Evolutionary conservation across 129 eudicot species (phyloP), one percentile per base, ranked within the genome.

Genomic region (Heracleum sosnowskyi): DNA sequence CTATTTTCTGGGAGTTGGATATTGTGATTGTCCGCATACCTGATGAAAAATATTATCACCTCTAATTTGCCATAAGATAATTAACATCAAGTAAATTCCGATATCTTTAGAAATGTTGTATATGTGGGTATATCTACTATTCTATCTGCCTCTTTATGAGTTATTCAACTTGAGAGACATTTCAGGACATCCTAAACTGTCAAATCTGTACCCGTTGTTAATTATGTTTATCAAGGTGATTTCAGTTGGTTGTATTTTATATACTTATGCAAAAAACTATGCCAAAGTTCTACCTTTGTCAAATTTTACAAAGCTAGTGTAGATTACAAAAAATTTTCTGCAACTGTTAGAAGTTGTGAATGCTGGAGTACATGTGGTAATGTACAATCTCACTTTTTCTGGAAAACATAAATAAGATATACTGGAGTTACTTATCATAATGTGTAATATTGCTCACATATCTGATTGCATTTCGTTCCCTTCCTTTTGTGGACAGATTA

Each of bases 161-260:
- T 51, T 0, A 20, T 51, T 51, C 9, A 51, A 51, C 26, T 51
- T 18, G 60, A 62, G 34, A 39, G n/a, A 31, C 24, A 15, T 55
- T 22, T 44, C 46, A 77, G 72, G 44, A 77, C 51, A 77, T 77
- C 53, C 18, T 11, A 17, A 69, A 60, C 34, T n/a, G 4, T 60
- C 34, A 26, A 60, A 60, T 22, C 16, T 60, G 60, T 20, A 62
- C 35, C 35, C 69, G 18, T 26, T 26, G 11, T 7, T 1, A 28
- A 11, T 28, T 26, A 11, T 62, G 35, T 62, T 26, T 29, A 13
- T 28, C 22, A 29, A 33, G 8, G 22, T 5, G 20, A 31, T 31
- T 28, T 64, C 20, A 29, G 29, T 22, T 70, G 47, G 47, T 70
- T 69, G 13, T 36, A 36, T 69, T 17, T 0, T 22, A 8, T 36